A percentile compares a stretch with the other conserved stretches of the same genome.
Conservation (phyloP, 495 filamentous ascomycete species). For the Lasiosphaeriaceae sp. region DNA sequence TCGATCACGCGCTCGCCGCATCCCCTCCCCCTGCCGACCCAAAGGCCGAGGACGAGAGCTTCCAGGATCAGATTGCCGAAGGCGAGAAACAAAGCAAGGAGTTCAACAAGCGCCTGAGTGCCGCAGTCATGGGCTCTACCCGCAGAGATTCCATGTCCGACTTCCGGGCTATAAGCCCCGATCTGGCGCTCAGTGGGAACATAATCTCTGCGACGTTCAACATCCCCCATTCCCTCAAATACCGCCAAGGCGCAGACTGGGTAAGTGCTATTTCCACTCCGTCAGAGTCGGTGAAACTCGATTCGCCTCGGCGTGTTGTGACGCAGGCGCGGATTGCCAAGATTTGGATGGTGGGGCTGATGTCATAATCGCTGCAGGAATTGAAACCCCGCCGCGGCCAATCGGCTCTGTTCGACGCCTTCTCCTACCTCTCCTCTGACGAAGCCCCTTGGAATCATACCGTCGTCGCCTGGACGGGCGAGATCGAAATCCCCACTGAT, state of each 20-base stretch:
- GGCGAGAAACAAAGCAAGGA: conserved; percentile 56
- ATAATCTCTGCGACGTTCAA: conserved; percentile 86
- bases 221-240: conserved; percentile 71
- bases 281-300: neutral
- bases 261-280: conserved; percentile 40
- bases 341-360: conserved; percentile 25
- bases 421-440: conserved; percentile 75
- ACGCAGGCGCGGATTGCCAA: conserved; percentile 9
- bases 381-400: conserved; percentile 74
- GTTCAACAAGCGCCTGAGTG: conserved; percentile 60
- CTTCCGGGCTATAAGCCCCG: conserved; percentile 58
- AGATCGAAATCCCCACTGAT: conserved; percentile 60
- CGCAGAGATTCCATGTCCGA: conserved; percentile 51
- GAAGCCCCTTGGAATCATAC: conserved; percentile 79
- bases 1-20: conserved; percentile 23
- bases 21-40: conserved; percentile 15
- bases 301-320: too few relatives aligned
- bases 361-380: conserved; percentile 46
- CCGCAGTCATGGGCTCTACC: conserved; percentile 35
- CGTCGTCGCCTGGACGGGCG: conserved; percentile 88
- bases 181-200: conserved; percentile 69
- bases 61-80: conserved; percentile 45
- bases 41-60: conserved; percentile 21
- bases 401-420: conserved; percentile 84
- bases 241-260: conserved; percentile 68